Evolutionary conservation across 2,329 filamentous ascomycete species (phyloP).

Genomic region (Amauroascus niger): DNA sequence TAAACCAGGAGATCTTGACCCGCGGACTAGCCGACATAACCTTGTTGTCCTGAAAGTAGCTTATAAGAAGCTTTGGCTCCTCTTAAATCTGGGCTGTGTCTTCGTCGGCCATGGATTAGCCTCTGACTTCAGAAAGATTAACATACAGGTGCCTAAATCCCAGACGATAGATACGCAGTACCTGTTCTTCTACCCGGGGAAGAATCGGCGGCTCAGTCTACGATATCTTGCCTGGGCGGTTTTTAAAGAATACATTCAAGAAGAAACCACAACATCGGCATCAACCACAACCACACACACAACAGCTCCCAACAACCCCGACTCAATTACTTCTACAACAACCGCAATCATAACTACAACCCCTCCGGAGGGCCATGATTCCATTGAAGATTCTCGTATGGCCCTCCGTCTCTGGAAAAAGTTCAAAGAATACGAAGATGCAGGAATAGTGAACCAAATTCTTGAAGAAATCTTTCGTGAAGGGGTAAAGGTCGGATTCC

Average conservation of each 20-base stretch:
- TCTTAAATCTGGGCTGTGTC: slow-evolving; percentile 85
- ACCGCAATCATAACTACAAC: slow-evolving; percentile 12
- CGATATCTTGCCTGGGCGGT: slow-evolving; percentile 87
- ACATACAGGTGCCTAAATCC: slow-evolving; percentile 82
- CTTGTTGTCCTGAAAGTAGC: slow-evolving; percentile 80
- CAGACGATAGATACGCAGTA: slow-evolving; percentile 94
- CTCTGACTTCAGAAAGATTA: slow-evolving; percentile 95
- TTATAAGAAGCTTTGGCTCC: slow-evolving; percentile 96
- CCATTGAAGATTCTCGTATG: slow-evolving; percentile 87
- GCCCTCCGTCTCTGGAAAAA: slow-evolving; percentile 83
- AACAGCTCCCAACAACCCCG: not conserved
- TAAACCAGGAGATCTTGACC: slow-evolving; percentile 72
- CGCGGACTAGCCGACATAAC: slow-evolving; percentile 65
- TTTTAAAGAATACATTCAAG: slow-evolving; percentile 87
- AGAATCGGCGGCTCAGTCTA: slow-evolving; percentile 77
- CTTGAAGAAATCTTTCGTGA: slow-evolving; percentile 74
- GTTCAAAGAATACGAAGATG: slow-evolving; percentile 79
- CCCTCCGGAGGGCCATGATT: slow-evolving; percentile 57
- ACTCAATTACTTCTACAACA: slow-evolving; percentile 6
- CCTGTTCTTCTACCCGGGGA: slow-evolving; percentile 71
- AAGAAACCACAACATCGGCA: slow-evolving; percentile 40
- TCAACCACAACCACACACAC: slow-evolving; percentile 11
- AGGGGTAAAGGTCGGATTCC: slow-evolving; percentile 51
- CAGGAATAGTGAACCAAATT: slow-evolving; percentile 71
- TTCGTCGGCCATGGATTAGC: slow-evolving; percentile 91